Conservation (phyloP, 2,329 filamentous ascomycete genomes). For the Neonectria coccinea region DNA sequence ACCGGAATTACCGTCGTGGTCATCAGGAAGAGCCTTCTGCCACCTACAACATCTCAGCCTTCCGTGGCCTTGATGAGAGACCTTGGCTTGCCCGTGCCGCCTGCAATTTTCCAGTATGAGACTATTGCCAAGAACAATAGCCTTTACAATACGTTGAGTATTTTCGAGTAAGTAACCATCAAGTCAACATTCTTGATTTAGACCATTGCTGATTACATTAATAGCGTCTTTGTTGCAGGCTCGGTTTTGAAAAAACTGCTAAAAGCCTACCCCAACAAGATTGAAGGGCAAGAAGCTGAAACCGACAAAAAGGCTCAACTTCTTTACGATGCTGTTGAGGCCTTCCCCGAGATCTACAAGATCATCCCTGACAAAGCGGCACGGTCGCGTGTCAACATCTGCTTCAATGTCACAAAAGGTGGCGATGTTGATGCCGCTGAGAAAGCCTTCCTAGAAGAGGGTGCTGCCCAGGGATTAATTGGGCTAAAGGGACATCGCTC, state of each 20-base stretch:
- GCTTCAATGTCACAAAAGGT: conserved; percentile 78
- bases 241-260: conserved; percentile 85
- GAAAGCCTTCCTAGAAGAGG: conserved; percentile 81
- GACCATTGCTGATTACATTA: conserved; percentile 23
- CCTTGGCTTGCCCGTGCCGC: conserved; percentile 80
- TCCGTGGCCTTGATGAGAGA: conserved; percentile 76
- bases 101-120: conserved; percentile 86
- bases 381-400: conserved; percentile 94
- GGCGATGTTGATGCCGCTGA: conserved; percentile 77
- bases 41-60: conserved; percentile 74
- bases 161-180: conserved; percentile 75
- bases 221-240: conserved; percentile 85
- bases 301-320: conserved; percentile 79
- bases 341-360: conserved; percentile 76
- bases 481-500: conserved; percentile 88
- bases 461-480: conserved; percentile 74
- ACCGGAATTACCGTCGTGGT: conserved; percentile 90
- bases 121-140: conserved; percentile 93
- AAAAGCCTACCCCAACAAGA: conserved; percentile 73
- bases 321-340: conserved; percentile 83
- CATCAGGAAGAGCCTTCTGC: conserved; percentile 82
- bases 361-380: conserved; percentile 80
- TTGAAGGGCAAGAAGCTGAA: conserved; percentile 82
- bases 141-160: conserved; percentile 94
- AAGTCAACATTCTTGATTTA: neutral